A percentile compares a stretch with the other conserved stretches of the same genome.
Conservation (phyloP, 163 green algal genomes). For the Trebouxia gelatinosa region DNA sequence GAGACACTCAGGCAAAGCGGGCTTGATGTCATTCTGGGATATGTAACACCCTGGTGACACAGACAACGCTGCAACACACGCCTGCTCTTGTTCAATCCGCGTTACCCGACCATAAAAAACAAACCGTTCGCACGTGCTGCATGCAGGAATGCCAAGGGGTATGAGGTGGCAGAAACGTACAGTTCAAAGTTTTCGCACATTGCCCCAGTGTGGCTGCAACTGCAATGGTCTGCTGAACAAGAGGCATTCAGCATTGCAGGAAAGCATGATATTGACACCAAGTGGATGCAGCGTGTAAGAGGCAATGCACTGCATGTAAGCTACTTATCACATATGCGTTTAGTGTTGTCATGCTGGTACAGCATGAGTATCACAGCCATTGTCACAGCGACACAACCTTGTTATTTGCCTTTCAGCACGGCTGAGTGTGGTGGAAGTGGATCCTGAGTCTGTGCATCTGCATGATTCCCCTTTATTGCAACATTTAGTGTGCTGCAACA, state of each 20-base stretch:
- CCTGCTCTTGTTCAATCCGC: background rate
- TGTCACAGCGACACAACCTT: too few species aligned
- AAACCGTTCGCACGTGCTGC: background rate
- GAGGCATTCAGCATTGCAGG: constrained; percentile 34
- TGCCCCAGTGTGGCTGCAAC: constrained; percentile 76
- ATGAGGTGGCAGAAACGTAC: constrained; percentile 59
- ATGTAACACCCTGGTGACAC: constrained; percentile 14
- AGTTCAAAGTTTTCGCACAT: constrained; percentile 63
- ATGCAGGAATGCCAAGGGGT: constrained; percentile 58
- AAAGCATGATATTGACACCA: constrained; percentile 57
- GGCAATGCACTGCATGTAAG: too few species aligned
- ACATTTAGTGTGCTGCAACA: too few species aligned
- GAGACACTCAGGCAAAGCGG: background rate
- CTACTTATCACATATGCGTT: too few species aligned
- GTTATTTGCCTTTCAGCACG: too few species aligned
- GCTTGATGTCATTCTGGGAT: background rate
- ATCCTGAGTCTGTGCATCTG: too few species aligned
- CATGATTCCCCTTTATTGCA: too few species aligned
- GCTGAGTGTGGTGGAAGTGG: too few species aligned
- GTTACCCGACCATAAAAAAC: background rate
- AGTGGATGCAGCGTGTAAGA: constrained; percentile 54
- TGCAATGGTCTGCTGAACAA: constrained; percentile 31
- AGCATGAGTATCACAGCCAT: too few species aligned
- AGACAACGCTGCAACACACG: background rate
- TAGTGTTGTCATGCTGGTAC: too few species aligned